Percentiles rank a stretch among this genome's conserved stretches.
These are phyloP conservation scores for Coemansia javaensis DNA, from an alignment of 192 early-diverging fungal genomes.

Conservation along the genomic window DNA sequence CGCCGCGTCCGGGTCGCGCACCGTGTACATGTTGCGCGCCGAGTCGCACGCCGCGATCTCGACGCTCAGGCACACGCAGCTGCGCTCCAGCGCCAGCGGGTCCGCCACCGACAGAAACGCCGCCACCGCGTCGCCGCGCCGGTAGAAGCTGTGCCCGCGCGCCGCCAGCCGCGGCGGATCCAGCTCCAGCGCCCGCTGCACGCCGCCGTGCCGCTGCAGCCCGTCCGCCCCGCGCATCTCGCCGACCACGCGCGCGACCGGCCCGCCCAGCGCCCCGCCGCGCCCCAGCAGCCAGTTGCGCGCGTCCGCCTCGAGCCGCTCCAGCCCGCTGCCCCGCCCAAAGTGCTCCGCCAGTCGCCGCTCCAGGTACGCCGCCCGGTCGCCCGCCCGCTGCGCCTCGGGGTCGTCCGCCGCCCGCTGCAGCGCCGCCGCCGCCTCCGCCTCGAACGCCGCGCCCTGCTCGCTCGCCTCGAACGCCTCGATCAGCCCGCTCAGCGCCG, in stretches of 20 bases:
- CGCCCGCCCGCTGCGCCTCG: not conserved
- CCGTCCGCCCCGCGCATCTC: not conserved
- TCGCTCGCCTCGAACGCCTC: slow-evolving; percentile 12
- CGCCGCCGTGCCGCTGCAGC: not conserved
- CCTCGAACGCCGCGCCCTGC: slow-evolving; percentile 22
- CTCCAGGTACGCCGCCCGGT: slow-evolving; percentile 7
- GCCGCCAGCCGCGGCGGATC: slow-evolving; percentile 24
- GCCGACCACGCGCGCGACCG: slow-evolving; percentile 5
- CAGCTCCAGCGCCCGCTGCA: slow-evolving; percentile 13
- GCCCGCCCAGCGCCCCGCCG: not conserved
- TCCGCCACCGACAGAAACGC: slow-evolving; percentile 25
- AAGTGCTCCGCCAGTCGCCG: slow-evolving; percentile 14
- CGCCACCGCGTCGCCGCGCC: slow-evolving; percentile 34
- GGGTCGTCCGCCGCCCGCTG: slow-evolving; percentile 9
- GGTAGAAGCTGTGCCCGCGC: slow-evolving; percentile 31
- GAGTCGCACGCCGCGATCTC: slow-evolving; percentile 33
- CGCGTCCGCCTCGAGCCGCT: slow-evolving; percentile 28
- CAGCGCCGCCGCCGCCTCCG: not conserved
- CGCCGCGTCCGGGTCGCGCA: slow-evolving; percentile 18
- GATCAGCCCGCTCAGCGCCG: slow-evolving; percentile 25
- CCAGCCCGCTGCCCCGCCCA: slow-evolving; percentile 10
- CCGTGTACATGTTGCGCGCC: slow-evolving; percentile 26
- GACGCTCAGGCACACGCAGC: slow-evolving; percentile 22
- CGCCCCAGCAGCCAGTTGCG: slow-evolving; percentile 26
- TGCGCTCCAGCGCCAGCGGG: slow-evolving; percentile 3